phyloP scores from a whole-genome alignment of 2,329 filamentous ascomycete species.

The Alternaria ventricosa region DNA sequence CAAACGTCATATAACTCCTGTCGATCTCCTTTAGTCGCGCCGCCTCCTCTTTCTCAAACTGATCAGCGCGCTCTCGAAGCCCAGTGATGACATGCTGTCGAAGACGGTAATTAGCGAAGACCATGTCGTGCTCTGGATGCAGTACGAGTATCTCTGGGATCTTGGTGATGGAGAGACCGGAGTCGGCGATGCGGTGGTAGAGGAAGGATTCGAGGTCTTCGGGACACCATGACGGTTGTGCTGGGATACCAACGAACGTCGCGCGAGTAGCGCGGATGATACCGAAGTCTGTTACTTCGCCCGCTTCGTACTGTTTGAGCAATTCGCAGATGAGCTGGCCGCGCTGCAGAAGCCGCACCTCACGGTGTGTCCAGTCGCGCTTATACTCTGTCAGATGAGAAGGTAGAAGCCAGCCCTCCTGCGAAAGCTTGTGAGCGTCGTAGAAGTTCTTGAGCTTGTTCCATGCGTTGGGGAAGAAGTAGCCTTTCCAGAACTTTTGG shows the following conservation, averaged over 20 bases:
- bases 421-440: slow-evolving; percentile 5
- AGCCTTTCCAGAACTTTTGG: slow-evolving; percentile 17
- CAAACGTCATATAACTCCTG: not conserved
- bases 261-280: slow-evolving; percentile 19
- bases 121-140: slow-evolving; percentile 16
- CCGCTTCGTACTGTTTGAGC: not conserved
- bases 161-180: slow-evolving; percentile 2
- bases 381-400: slow-evolving; percentile 9
- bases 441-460: slow-evolving; percentile 11
- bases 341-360: slow-evolving; percentile 17
- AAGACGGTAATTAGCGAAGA: not conserved
- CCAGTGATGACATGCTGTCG: not conserved
- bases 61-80: not conserved
- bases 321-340: slow-evolving; percentile 12
- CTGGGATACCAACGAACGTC: slow-evolving; percentile 10
- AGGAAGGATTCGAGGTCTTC: slow-evolving; percentile 14
- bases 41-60: slow-evolving; percentile 16
- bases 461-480: slow-evolving; percentile 15
- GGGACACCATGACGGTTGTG: slow-evolving; percentile 1
- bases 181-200: slow-evolving; percentile 12
- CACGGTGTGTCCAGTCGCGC: slow-evolving; percentile 18
- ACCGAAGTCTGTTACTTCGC: slow-evolving; percentile 15
- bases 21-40: slow-evolving; percentile 6
- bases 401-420: not conserved
- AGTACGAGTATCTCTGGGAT: slow-evolving; percentile 16